Evolutionary conservation across 805 yeast species (phyloP).

Genomic region (Candida quercuum): DNA sequence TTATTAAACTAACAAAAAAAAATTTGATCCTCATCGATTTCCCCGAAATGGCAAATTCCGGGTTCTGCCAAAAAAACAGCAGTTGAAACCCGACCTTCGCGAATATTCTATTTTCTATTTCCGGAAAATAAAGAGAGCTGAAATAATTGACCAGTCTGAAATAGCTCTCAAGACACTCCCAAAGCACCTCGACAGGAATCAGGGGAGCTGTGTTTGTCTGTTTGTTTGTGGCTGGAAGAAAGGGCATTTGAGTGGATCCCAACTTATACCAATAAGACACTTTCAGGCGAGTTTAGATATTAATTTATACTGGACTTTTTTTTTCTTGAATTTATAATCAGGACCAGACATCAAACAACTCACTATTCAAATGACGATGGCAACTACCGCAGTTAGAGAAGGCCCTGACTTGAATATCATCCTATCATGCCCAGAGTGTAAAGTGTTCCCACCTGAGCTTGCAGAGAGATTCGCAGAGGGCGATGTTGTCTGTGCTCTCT

Average conservation of each 20-base stretch:
- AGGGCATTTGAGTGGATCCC: too few species aligned
- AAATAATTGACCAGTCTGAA: too few species aligned
- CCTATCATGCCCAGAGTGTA: constrained; percentile 92
- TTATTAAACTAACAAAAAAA: too few species aligned
- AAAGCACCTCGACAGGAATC: too few species aligned
- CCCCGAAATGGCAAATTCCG: constrained; percentile 3
- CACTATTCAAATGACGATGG: constrained; percentile 1
- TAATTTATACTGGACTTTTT: constrained; percentile 3
- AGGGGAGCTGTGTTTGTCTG: too few species aligned
- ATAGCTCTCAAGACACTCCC: too few species aligned
- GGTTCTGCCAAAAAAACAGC: not conserved
- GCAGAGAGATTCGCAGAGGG: constrained; percentile 96
- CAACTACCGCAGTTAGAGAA: constrained; percentile 20
- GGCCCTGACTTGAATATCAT: constrained; percentile 88
- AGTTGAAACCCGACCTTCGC: not conserved
- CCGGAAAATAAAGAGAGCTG: not conserved
- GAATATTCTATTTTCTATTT: not conserved
- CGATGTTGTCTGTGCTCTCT: constrained; percentile 95
- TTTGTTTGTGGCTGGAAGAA: too few species aligned
- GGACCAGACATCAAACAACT: too few species aligned
- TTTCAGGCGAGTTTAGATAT: constrained; percentile 5
- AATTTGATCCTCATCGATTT: constrained; percentile 10
- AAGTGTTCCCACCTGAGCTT: constrained; percentile 90
- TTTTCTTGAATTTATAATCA: not conserved
- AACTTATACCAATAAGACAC: too few species aligned